Evolutionary conservation across 164 flowering plant genomes (phyloP).

Genomic region (Sedum album): DNA sequence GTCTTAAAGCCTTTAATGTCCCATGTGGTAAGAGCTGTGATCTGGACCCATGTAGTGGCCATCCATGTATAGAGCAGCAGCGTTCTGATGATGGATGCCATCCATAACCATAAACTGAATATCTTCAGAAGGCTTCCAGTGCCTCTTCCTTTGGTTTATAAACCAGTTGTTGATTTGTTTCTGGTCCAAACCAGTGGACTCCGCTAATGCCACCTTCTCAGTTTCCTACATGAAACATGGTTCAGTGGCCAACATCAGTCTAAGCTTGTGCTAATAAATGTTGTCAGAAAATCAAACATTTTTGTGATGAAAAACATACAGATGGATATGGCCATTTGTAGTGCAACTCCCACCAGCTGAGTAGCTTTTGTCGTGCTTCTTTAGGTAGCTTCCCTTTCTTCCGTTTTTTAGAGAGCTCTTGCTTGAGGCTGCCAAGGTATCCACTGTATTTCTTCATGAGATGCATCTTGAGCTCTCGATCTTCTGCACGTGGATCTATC

Average conservation of each 20-base stretch:
- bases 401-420: constrained; percentile 91
- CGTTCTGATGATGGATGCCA: constrained; percentile 68
- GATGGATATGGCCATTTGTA: constrained; percentile 99
- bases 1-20: background rate
- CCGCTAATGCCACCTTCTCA: constrained; percentile 92
- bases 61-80: constrained; percentile 61
- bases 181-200: constrained; percentile 91
- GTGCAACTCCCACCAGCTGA: constrained; percentile 91
- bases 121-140: constrained; percentile 97
- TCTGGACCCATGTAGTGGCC: constrained; percentile 57
- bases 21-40: constrained; percentile 5
- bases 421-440: constrained; percentile 84
- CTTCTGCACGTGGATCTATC: constrained; percentile 86
- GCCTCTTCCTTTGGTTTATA: constrained; percentile 93
- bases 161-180: constrained; percentile 97
- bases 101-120: constrained; percentile 99
- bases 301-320: constrained; percentile 31
- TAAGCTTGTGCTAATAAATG: background rate
- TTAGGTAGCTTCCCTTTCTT: constrained; percentile 95
- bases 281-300: background rate
- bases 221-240: constrained; percentile 45
- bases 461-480: constrained; percentile 81
- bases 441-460: constrained; percentile 87
- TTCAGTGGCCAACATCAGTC: background rate
- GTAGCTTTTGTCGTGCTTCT: constrained; percentile 89